Conservation (phyloP, 2,329 filamentous ascomycete species). For the Phoma sp. region DNA sequence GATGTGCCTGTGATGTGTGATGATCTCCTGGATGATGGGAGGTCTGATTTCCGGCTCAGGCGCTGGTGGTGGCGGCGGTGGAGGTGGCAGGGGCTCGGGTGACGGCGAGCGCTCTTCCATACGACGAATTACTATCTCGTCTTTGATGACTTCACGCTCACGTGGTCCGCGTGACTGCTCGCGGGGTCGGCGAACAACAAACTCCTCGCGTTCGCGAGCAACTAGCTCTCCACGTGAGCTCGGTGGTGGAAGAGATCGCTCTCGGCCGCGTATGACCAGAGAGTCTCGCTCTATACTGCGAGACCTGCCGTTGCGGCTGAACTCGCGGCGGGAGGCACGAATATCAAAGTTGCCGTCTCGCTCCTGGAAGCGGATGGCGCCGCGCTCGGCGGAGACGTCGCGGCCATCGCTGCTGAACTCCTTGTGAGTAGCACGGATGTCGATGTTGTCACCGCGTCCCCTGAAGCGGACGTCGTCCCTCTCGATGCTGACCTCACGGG, state of each 20-base stretch:
- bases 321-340: conserved; percentile 45
- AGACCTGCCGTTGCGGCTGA: conserved; percentile 44
- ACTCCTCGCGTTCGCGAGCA: conserved; percentile 52
- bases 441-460: conserved; percentile 40
- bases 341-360: conserved; percentile 52
- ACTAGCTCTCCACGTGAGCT: conserved; percentile 46
- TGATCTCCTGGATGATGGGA: conserved; percentile 85
- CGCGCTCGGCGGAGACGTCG: conserved; percentile 35
- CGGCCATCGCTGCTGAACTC: conserved; percentile 33
- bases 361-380: conserved; percentile 42
- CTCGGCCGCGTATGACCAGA: conserved; percentile 43
- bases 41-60: conserved; percentile 75
- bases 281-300: conserved; percentile 46
- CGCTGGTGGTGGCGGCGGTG: conserved; percentile 56
- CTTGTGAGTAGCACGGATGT: conserved; percentile 38
- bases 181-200: conserved; percentile 49
- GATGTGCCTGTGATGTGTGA: conserved; percentile 86
- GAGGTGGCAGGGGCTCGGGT: conserved; percentile 56
- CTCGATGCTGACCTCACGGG: conserved; percentile 47
- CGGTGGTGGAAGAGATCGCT: conserved; percentile 47
- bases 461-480: conserved; percentile 59
- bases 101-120: conserved; percentile 58
- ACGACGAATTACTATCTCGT: conserved; percentile 55
- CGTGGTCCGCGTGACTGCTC: conserved; percentile 45
- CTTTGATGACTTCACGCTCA: conserved; percentile 46